Conservation (phyloP, 2,329 filamentous ascomycete genomes). For the Apiospora phragmitis region DNA sequence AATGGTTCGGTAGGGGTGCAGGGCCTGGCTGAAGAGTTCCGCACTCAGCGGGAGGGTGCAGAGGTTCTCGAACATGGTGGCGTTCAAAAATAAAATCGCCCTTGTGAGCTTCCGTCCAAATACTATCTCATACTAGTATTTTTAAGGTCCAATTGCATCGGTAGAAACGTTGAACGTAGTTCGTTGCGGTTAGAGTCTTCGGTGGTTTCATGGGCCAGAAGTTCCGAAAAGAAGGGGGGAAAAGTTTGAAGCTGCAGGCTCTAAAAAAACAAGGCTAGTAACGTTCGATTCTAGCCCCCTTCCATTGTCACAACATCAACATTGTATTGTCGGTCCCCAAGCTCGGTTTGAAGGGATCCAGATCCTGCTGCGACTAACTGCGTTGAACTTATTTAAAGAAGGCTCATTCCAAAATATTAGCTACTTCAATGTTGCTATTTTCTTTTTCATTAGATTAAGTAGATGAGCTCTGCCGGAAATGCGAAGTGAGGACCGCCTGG, state of each 20-base stretch:
- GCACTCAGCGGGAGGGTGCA: slow-evolving; percentile 84
- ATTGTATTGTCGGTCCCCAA: not conserved
- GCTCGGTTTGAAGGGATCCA: not conserved
- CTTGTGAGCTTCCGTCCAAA: not conserved
- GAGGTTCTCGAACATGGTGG: slow-evolving; percentile 81
- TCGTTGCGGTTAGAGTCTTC: not conserved
- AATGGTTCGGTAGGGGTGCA: slow-evolving; percentile 86
- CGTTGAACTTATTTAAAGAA: not conserved
- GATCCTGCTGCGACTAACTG: not conserved
- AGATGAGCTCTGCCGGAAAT: not conserved
- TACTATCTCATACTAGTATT: not conserved
- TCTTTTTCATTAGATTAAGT: not conserved
- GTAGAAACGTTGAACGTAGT: not conserved
- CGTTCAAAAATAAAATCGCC: not conserved
- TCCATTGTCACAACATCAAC: not conserved
- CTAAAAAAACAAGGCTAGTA: not conserved
- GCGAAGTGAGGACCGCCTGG: not conserved
- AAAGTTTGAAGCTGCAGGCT: not conserved
- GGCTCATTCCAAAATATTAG: not conserved
- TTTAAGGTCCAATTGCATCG: not conserved
- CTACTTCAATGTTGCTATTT: not conserved
- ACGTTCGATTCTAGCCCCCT: not conserved
- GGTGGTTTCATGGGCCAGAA: not conserved
- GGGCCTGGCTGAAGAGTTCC: slow-evolving; percentile 84
- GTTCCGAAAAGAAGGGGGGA: not conserved